Evolutionary conservation across 2,329 filamentous ascomycete genomes (phyloP), one percentile per base, ranked within the genome.

Genomic region (Neofusicoccum parvum): DNA sequence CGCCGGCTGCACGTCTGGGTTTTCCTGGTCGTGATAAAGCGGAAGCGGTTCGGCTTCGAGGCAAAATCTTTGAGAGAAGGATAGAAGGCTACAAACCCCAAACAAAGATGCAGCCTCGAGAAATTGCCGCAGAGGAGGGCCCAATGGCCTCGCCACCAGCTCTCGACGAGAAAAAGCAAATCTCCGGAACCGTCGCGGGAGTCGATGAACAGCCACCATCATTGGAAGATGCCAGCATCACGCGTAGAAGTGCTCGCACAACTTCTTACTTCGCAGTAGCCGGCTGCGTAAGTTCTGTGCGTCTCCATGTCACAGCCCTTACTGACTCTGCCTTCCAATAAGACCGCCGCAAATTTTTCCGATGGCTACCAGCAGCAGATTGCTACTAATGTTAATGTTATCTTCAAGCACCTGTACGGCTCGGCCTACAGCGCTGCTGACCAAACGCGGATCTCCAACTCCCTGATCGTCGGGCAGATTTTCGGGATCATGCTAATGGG

Each of bases 401-500:
- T 60, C 15, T 49, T 60, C n/a, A 60, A 60, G n/a, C 56, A 60
- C 20, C 43, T 60, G 27, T 49, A 46, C 10, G 45, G 56, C 10
- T 60, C 56, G 9, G 53, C 53, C 2, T 60, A 60, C 45, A 60
- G 27, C 27, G 32, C 56, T 5, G 56, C 56, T n/a, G 41, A 49
- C n/a, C 56, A 60, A 14, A 60, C 56, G 27, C 9, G 56, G 32
- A 49, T 60, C 5, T 60, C 37, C 66, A 77, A 77, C 34, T 70
- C 74, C 1, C 68, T 78, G 1, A 71, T 78, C 20, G 70, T 77
- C 2, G 74, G 74, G 1, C 70, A 71, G 1, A 68, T 77, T 1
- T 71, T 77, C n/a, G 75, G 75, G 0, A 76, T 76, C 23, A 62
- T 78, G 2, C 51, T 74, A 1, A 70, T 77, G 14, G 75, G 75